Conservation (phyloP, 495 filamentous ascomycete genomes). For the Podospora sp. region DNA sequence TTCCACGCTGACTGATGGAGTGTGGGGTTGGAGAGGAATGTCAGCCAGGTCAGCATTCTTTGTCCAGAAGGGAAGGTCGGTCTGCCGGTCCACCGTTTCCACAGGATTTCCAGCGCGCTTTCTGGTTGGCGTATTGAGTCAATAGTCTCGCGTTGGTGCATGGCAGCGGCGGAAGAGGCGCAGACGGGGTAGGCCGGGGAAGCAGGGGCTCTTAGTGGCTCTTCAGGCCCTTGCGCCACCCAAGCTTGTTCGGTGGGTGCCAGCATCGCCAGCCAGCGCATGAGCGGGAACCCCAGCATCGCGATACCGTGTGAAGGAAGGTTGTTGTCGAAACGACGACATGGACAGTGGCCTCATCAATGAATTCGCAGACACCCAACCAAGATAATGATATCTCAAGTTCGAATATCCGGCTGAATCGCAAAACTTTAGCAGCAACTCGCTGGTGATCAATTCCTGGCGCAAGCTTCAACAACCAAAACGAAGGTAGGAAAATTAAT, state of each 20-base stretch:
- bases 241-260: not conserved
- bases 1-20: not conserved
- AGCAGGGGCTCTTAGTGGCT: not conserved
- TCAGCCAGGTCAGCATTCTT: not conserved
- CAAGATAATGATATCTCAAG: too few species aligned
- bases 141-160: constrained; percentile 9
- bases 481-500: too few species aligned
- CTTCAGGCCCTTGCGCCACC: not conserved
- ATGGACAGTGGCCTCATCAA: too few species aligned
- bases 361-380: too few species aligned
- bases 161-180: not conserved
- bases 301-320: not conserved
- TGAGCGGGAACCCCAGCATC: not conserved
- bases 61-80: not conserved
- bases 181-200: not conserved
- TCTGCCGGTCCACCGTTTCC: not conserved
- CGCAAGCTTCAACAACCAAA: too few species aligned
- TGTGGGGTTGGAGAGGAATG: not conserved
- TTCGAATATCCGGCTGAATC: too few species aligned
- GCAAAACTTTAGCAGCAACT: too few species aligned
- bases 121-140: not conserved
- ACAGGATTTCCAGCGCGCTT: not conserved
- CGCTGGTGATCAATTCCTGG: too few species aligned
- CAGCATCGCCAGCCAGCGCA: not conserved
- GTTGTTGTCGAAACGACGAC: not conserved